A percentile compares a stretch with the other conserved stretches of the same genome.
phyloP scores from a whole-genome alignment of 2,329 filamentous ascomycete genomes.

The Sclerotinia borealis region DNA sequence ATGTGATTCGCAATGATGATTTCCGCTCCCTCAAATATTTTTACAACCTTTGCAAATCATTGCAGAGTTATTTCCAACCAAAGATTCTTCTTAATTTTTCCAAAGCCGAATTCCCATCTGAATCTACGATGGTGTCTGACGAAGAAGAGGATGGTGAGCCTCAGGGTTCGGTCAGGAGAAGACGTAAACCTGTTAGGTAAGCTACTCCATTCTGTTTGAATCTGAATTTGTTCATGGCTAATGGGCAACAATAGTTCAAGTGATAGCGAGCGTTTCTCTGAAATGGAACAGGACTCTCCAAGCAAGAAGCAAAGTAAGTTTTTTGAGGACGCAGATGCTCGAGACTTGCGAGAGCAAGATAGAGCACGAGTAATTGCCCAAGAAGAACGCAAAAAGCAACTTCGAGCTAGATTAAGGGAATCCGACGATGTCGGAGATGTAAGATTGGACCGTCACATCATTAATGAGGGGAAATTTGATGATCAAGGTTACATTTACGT shows the following conservation, averaged over 20 bases:
- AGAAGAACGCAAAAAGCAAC: conserved; percentile 43
- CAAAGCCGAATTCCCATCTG: neutral
- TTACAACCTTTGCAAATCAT: neutral
- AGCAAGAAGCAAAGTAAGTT: conserved; percentile 35
- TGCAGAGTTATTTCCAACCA: conserved; percentile 1
- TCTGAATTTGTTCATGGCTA: neutral
- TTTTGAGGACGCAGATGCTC: conserved; percentile 40
- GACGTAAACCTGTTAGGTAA: conserved; percentile 13
- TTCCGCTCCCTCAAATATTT: neutral
- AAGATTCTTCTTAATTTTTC: neutral
- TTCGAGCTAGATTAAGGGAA: conserved; percentile 41
- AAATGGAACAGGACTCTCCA: conserved; percentile 3
- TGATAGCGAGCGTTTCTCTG: neutral
- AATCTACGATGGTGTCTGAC: neutral
- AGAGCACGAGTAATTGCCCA: conserved; percentile 48
- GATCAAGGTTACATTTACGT: conserved; percentile 58
- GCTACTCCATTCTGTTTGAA: neutral
- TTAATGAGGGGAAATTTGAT: conserved; percentile 61
- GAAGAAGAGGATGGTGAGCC: conserved; percentile 26
- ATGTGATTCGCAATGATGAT: neutral
- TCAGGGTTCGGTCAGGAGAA: conserved; percentile 39
- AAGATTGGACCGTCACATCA: conserved; percentile 46
- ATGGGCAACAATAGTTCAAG: neutral
- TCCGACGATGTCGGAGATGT: conserved; percentile 40
- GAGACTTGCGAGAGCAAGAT: conserved; percentile 49